Conservation (phyloP, 257 asterid species). For the Schizonepeta tenuifolia region DNA sequence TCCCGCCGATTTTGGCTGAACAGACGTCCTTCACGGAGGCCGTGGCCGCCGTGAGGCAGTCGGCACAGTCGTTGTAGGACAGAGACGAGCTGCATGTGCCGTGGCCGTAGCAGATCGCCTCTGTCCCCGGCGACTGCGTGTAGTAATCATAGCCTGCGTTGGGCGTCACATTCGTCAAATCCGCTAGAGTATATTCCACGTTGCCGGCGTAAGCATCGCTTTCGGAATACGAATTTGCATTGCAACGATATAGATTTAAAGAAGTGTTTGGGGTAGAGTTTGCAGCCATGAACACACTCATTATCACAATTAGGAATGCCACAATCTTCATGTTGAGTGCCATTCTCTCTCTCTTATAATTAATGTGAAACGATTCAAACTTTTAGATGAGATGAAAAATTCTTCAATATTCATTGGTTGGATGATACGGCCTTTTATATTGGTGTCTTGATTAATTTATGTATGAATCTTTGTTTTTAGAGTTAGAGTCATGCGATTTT, state of each 20-base stretch:
- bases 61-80: slow-evolving; percentile 36
- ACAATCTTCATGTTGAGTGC: not conserved
- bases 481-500: no score
- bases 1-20: slow-evolving; percentile 14
- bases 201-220: slow-evolving; percentile 24
- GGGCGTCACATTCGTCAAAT: slow-evolving; percentile 39
- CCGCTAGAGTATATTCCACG: slow-evolving; percentile 32
- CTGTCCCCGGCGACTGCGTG: slow-evolving; percentile 24
- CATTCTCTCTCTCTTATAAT: not conserved
- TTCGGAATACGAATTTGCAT: not conserved
- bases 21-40: slow-evolving; percentile 20
- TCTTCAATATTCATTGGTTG: no score
- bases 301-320: not conserved
- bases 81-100: slow-evolving; percentile 27
- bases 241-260: not conserved
- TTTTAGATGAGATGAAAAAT: no score
- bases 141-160: slow-evolving; percentile 33
- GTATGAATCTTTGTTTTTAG: no score
- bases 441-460: no score
- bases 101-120: slow-evolving; percentile 36
- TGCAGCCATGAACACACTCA: not conserved
- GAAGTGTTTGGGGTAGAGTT: slow-evolving; percentile 33
- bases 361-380: not conserved
- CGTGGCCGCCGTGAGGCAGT: slow-evolving; percentile 30
- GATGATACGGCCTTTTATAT: no score